A percentile compares a stretch with the other conserved stretches of the same genome.
phyloP scores from a whole-genome alignment of 2,329 filamentous ascomycete genomes.

The Talaromyces sp. region DNA sequence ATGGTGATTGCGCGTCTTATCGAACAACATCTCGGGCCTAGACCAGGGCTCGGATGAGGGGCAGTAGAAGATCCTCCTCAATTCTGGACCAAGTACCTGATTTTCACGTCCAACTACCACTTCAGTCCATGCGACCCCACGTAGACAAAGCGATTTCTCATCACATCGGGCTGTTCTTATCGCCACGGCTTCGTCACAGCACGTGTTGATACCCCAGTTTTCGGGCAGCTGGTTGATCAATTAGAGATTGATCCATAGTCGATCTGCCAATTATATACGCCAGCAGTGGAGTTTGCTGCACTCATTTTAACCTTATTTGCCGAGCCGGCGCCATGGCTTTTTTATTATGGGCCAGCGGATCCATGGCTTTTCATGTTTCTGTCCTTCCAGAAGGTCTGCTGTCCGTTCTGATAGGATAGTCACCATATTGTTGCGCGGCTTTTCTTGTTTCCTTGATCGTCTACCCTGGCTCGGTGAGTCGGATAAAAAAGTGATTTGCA shows the following conservation, averaged over 20 bases:
- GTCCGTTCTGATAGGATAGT: not conserved
- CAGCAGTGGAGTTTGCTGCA: not conserved
- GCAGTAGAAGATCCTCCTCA: not conserved
- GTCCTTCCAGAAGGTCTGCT: not conserved
- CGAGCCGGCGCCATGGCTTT: slow-evolving; percentile 7
- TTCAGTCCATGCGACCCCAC: not conserved
- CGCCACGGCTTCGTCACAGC: not conserved
- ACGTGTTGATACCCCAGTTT: slow-evolving; percentile 14
- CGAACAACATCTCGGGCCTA: not conserved
- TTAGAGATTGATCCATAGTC: not conserved
- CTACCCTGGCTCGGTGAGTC: slow-evolving; percentile 16
- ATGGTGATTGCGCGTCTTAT: not conserved
- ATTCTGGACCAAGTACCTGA: not conserved
- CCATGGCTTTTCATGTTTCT: not conserved
- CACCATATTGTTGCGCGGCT: not conserved
- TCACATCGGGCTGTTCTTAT: not conserved
- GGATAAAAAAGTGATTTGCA: slow-evolving; percentile 11
- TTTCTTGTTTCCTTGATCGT: not conserved
- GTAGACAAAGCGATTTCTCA: not conserved
- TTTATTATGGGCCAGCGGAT: not conserved
- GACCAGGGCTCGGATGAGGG: not conserved
- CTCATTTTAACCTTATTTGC: slow-evolving; percentile 9
- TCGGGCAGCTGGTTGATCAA: slow-evolving; percentile 1
- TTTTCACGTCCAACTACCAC: not conserved
- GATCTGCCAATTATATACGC: not conserved